A percentile compares a stretch with the other conserved stretches of the same genome.
phyloP scores from a whole-genome alignment of 140 eudicot genomes.

The Flaveria floridana region DNA sequence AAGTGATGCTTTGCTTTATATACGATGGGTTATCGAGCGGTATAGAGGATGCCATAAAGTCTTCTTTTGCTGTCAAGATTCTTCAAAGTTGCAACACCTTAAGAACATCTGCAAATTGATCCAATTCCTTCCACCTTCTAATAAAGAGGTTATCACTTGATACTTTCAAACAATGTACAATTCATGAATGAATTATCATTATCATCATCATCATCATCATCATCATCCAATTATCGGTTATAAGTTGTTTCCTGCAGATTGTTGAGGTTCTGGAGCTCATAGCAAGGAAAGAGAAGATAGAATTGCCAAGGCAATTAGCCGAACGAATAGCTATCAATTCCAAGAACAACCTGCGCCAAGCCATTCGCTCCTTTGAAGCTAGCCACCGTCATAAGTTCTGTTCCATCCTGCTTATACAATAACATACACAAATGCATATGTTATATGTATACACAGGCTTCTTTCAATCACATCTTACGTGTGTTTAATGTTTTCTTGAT shows the following conservation, averaged over 20 bases:
- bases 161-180: background rate
- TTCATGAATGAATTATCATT: background rate
- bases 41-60: conserved; percentile 62
- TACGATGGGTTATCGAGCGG: conserved; percentile 68
- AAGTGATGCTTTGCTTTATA: conserved; percentile 56
- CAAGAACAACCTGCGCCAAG: conserved; percentile 76
- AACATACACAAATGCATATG: background rate
- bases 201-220: too few species aligned
- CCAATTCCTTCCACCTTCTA: conserved; percentile 64
- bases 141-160: conserved; percentile 49
- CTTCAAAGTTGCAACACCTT: conserved; percentile 53
- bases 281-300: conserved; percentile 58
- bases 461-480: conserved; percentile 9
- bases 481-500: conserved; percentile 5
- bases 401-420: conserved; percentile 8
- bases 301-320: conserved; percentile 55
- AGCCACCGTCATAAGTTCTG: conserved; percentile 60
- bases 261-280: conserved; percentile 56
- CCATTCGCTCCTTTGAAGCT: conserved; percentile 83
- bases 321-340: conserved; percentile 57
- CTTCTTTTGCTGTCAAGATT: conserved; percentile 76
- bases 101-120: conserved; percentile 50
- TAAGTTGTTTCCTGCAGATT: conserved; percentile 40
- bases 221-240: background rate
- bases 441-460: background rate